Evolutionary conservation across 176 grass and related monocot species (phyloP).

Genomic region (Oropetium thomaeum): DNA sequence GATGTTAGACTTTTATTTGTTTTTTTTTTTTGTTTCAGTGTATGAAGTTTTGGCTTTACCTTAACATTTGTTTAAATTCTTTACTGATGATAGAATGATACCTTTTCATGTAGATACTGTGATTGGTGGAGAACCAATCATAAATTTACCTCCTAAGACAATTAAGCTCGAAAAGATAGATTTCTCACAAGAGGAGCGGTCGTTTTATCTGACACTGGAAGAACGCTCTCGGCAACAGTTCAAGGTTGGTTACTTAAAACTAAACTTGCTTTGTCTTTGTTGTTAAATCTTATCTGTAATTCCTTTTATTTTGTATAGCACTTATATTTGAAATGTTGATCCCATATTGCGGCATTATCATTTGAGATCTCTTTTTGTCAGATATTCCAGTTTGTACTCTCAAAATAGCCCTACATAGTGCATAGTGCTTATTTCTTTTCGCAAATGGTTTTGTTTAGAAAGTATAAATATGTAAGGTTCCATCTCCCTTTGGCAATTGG

Average conservation of each 20-base stretch:
- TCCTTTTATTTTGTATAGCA: not conserved
- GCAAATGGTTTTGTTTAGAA: not conserved
- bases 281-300: not conserved
- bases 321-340: not conserved
- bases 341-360: not conserved
- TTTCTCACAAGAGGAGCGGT: conserved; percentile 80
- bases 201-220: conserved; percentile 89
- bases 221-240: conserved; percentile 89
- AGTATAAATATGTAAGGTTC: no score
- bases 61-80: conserved; percentile 20
- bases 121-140: conserved; percentile 92
- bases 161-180: conserved; percentile 83
- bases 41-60: not conserved
- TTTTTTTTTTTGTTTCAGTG: no score
- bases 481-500: not conserved
- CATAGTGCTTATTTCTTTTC: conserved; percentile 3
- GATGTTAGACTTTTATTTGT: conserved; percentile 14
- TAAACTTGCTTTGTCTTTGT: not conserved
- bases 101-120: conserved; percentile 53
- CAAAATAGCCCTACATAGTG: not conserved
- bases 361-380: conserved; percentile 3
- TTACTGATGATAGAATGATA: conserved; percentile 22
- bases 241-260: conserved; percentile 57
- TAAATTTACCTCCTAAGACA: conserved; percentile 82
- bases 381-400: not conserved